phyloP scores from a whole-genome alignment of 345 rosid genomes.

The Angophora floribunda region DNA sequence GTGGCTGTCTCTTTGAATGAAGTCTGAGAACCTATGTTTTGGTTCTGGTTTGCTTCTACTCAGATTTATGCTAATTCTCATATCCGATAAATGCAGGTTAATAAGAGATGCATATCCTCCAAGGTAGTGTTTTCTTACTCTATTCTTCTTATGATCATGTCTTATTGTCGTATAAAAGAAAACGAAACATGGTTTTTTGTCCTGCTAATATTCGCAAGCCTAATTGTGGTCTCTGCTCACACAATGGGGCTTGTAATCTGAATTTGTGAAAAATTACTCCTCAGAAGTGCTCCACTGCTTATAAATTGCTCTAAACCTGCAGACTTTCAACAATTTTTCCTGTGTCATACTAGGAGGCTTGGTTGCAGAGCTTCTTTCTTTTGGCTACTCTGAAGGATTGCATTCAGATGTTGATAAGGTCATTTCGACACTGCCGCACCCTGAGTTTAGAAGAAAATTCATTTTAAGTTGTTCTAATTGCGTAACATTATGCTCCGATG shows the following conservation, averaged over 20 bases:
- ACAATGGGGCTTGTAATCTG: background rate
- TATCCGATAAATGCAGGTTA: constrained; percentile 10
- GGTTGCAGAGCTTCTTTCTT: constrained; percentile 35
- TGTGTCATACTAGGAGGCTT: constrained; percentile 47
- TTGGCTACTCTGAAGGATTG: constrained; percentile 37
- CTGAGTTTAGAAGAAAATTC: background rate
- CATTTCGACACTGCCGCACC: too few species aligned
- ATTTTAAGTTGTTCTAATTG: background rate
- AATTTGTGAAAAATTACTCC: background rate
- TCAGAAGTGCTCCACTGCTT: background rate
- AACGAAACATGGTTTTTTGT: background rate
- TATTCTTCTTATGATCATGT: background rate
- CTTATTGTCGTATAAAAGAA: background rate
- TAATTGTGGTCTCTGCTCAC: background rate
- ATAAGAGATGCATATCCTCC: constrained; percentile 24
- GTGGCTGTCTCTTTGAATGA: background rate
- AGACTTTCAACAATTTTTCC: constrained; percentile 29
- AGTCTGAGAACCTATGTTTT: background rate
- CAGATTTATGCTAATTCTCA: background rate
- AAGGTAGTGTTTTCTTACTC: constrained; percentile 16
- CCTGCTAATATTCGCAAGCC: background rate
- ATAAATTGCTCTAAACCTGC: background rate
- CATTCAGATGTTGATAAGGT: constrained; percentile 47
- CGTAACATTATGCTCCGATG: background rate
- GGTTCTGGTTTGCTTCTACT: background rate